A percentile compares a stretch with the other conserved stretches of the same genome.
phyloP scores from a whole-genome alignment of 441 rosid species.

The Erysimum cheiri region DNA sequence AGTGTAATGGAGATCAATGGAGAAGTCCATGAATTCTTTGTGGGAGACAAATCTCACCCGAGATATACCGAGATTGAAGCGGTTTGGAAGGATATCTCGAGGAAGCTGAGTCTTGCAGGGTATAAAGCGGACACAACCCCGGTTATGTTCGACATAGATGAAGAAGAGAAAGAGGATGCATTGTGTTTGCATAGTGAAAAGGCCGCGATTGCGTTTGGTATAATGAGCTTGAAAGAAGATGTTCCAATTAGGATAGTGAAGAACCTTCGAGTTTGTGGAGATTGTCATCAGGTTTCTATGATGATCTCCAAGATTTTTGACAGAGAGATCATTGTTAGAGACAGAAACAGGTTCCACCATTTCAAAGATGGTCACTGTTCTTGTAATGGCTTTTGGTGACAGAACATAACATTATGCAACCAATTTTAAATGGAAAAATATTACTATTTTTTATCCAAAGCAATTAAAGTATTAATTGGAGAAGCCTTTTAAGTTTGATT shows the following conservation, averaged over 20 bases:
- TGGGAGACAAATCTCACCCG: slow-evolving; percentile 56
- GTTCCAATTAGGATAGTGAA: slow-evolving; percentile 51
- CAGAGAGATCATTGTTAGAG: slow-evolving; percentile 48
- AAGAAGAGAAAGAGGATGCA: slow-evolving; percentile 55
- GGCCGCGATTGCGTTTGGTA: slow-evolving; percentile 55
- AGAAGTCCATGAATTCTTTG: slow-evolving; percentile 59
- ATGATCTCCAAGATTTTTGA: slow-evolving; percentile 52
- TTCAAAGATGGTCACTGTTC: slow-evolving; percentile 46
- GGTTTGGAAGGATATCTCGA: slow-evolving; percentile 48
- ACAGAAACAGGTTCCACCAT: slow-evolving; percentile 50
- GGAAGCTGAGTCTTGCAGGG: slow-evolving; percentile 55
- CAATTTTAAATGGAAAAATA: too few species aligned
- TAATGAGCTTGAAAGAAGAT: slow-evolving; percentile 51
- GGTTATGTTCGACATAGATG: slow-evolving; percentile 55
- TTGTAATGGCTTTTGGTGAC: slow-evolving; percentile 31
- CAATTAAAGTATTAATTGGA: not conserved
- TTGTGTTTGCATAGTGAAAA: slow-evolving; percentile 52
- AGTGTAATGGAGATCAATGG: slow-evolving; percentile 59
- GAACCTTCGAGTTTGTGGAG: slow-evolving; percentile 55
- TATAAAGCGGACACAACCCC: slow-evolving; percentile 51
- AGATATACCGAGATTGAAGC: slow-evolving; percentile 47
- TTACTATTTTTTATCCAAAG: too few species aligned
- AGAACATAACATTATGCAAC: too few species aligned
- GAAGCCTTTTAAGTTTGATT: not conserved
- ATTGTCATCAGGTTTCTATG: slow-evolving; percentile 52